A percentile compares a stretch with the other conserved stretches of the same genome.
Conservation (phyloP, 148 eudicot genomes). For the Nepenthes gracilis region DNA sequence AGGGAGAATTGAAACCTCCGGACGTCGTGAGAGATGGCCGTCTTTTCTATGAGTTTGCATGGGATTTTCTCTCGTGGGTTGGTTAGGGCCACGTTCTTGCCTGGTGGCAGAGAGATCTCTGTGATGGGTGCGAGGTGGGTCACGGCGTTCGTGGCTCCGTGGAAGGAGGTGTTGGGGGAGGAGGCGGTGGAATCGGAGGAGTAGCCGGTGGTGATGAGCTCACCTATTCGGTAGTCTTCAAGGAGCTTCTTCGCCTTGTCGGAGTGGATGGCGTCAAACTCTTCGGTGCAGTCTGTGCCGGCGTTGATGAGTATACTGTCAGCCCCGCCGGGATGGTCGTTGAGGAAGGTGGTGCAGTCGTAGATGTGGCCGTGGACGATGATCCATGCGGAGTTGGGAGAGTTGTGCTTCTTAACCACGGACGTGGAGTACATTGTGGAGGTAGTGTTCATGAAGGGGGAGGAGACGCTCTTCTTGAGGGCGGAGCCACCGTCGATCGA, state of each 20-base stretch:
- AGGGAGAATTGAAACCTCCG: conserved; percentile 50
- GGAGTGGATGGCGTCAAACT: conserved; percentile 90
- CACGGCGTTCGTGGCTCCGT: conserved; percentile 27
- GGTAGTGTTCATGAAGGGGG: conserved; percentile 63
- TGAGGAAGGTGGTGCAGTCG: conserved; percentile 62
- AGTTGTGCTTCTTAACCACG: conserved; percentile 62
- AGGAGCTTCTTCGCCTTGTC: conserved; percentile 69
- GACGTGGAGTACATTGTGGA: conserved; percentile 54
- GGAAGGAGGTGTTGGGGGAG: conserved; percentile 58
- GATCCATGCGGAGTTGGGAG: conserved; percentile 88
- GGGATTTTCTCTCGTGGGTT: conserved; percentile 56
- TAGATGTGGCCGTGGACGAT: conserved; percentile 72
- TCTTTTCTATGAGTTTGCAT: conserved; percentile 58
- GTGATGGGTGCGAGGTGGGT: conserved; percentile 35
- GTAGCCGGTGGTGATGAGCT: conserved; percentile 47
- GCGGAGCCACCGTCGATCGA: conserved; percentile 22
- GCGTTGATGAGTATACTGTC: conserved; percentile 90
- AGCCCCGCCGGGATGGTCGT: conserved; percentile 84
- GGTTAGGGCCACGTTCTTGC: conserved; percentile 30
- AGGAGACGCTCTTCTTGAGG: conserved; percentile 53
- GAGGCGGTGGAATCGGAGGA: conserved; percentile 38
- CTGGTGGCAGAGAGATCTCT: conserved; percentile 23
- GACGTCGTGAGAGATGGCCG: conserved; percentile 64
- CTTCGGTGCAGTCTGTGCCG: conserved; percentile 87
- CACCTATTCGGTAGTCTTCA: conserved; percentile 66